Percentiles rank a stretch among this genome's conserved stretches.
Evolutionary conservation across 495 filamentous ascomycete species (phyloP).

Genomic region (Ramalina intermedia): DNA sequence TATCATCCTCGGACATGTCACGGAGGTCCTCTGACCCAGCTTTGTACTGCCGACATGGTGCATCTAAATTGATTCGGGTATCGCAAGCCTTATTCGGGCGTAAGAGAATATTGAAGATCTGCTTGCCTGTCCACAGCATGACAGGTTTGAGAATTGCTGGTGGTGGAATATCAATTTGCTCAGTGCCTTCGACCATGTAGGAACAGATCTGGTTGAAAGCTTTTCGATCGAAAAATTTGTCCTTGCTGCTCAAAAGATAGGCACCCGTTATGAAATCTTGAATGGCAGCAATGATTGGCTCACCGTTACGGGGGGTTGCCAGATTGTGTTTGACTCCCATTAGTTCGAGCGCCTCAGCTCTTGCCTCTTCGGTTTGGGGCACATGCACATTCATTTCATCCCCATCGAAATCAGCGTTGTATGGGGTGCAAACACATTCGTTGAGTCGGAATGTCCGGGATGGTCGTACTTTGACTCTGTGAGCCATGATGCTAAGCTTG

Average conservation of each 20-base stretch:
- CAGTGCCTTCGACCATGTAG: conserved; percentile 80
- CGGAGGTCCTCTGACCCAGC: conserved; percentile 30
- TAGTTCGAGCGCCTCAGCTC: conserved; percentile 84
- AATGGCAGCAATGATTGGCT: conserved; percentile 94
- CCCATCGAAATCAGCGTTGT: conserved; percentile 98
- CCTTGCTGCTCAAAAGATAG: conserved; percentile 82
- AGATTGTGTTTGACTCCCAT: conserved; percentile 99
- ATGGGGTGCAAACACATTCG: conserved; percentile 94
- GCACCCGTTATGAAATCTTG: conserved; percentile 97
- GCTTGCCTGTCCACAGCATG: conserved; percentile 92
- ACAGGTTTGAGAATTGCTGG: conserved; percentile 76
- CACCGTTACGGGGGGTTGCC: conserved; percentile 89
- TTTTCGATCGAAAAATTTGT: conserved; percentile 77
- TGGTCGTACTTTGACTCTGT: conserved; percentile 81
- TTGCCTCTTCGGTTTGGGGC: conserved; percentile 92
- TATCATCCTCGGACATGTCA: conserved; percentile 74
- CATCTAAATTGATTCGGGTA: conserved; percentile 83
- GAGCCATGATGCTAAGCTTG: conserved; percentile 93
- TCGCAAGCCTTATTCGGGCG: conserved; percentile 66
- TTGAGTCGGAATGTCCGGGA: conserved; percentile 95
- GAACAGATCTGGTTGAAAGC: conserved; percentile 79
- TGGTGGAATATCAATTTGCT: conserved; percentile 69
- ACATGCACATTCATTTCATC: conserved; percentile 99
- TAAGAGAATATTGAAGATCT: conserved; percentile 93
- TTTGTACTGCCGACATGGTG: conserved; percentile 74